phyloP scores from a whole-genome alignment of 495 filamentous ascomycete genomes.

The Margaritispora aquatica region DNA sequence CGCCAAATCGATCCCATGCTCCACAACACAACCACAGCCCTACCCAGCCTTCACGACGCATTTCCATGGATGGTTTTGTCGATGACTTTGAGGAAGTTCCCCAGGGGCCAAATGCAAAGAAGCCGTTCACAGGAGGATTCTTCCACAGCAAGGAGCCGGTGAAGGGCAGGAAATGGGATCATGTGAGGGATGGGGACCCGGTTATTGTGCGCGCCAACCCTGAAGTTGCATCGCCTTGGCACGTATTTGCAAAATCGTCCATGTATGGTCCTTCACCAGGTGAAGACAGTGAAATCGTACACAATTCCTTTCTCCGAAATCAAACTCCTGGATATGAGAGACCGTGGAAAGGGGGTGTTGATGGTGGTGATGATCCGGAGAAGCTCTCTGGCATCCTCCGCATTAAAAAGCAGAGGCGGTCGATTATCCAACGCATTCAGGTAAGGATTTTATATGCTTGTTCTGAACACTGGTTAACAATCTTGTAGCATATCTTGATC shows the following conservation, averaged over 20 bases:
- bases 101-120: constrained; percentile 10
- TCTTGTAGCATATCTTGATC: constrained; percentile 45
- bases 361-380: constrained; percentile 16
- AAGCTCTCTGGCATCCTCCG: constrained; percentile 12
- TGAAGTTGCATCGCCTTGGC: constrained; percentile 35
- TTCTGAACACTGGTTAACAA: constrained; percentile 4
- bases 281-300: constrained; percentile 39
- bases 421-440: constrained; percentile 49
- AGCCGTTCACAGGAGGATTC: constrained; percentile 24
- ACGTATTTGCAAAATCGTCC: constrained; percentile 41
- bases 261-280: constrained; percentile 39
- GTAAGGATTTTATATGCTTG: constrained; percentile 18
- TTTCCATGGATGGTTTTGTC: constrained; percentile 49
- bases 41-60: constrained; percentile 34
- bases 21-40: constrained; percentile 58
- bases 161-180: constrained; percentile 50
- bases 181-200: constrained; percentile 46
- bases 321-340: constrained; percentile 44
- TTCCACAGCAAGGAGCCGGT: constrained; percentile 28
- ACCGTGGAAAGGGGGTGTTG: constrained; percentile 26
- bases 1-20: constrained; percentile 43
- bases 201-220: constrained; percentile 43
- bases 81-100: constrained; percentile 28
- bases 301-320: constrained; percentile 34
- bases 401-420: constrained; percentile 30